A percentile compares a stretch with the other conserved stretches of the same genome.
Evolutionary conservation across 768 basidiomycete species (phyloP).

Genomic region (Rhizopogon vinicolor): DNA sequence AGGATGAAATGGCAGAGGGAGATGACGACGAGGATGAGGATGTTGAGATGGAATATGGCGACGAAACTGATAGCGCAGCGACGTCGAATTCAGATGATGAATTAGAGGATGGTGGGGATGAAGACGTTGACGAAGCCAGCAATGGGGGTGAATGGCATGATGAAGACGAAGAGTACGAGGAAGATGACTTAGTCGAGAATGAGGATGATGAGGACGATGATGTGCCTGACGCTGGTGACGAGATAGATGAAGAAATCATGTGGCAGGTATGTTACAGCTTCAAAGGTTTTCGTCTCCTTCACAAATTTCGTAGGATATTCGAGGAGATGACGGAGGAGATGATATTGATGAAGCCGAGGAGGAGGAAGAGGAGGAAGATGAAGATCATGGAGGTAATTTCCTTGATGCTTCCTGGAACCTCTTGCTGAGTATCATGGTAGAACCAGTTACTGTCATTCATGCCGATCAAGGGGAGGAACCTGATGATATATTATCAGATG

Average conservation of each 20-base stretch:
- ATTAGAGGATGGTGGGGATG: conserved; percentile 59
- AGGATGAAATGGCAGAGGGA: conserved; percentile 78
- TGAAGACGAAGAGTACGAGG: conserved; percentile 49
- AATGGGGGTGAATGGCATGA: conserved; percentile 57
- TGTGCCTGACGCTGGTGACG: conserved; percentile 45
- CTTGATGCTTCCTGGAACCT: neutral
- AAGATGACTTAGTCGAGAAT: conserved; percentile 59
- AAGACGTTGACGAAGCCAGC: conserved; percentile 47
- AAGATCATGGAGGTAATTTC: conserved; percentile 30
- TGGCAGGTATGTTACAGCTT: conserved; percentile 44
- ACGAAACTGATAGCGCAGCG: conserved; percentile 78
- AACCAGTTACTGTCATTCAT: conserved; percentile 56
- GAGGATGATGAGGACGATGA: conserved; percentile 54
- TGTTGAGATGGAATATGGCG: conserved; percentile 84
- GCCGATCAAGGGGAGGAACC: conserved; percentile 59
- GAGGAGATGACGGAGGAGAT: conserved; percentile 35
- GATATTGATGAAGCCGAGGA: conserved; percentile 43
- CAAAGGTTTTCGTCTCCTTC: neutral
- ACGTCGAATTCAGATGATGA: conserved; percentile 75
- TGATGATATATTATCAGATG: conserved; percentile 62
- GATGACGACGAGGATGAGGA: conserved; percentile 81
- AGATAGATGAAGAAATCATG: conserved; percentile 47
- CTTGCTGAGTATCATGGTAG: conserved; percentile 19
- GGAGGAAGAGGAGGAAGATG: conserved; percentile 56
- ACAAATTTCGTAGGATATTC: conserved; percentile 41